Conservation (phyloP, 257 asterid species). For the Echites panduratus region DNA sequence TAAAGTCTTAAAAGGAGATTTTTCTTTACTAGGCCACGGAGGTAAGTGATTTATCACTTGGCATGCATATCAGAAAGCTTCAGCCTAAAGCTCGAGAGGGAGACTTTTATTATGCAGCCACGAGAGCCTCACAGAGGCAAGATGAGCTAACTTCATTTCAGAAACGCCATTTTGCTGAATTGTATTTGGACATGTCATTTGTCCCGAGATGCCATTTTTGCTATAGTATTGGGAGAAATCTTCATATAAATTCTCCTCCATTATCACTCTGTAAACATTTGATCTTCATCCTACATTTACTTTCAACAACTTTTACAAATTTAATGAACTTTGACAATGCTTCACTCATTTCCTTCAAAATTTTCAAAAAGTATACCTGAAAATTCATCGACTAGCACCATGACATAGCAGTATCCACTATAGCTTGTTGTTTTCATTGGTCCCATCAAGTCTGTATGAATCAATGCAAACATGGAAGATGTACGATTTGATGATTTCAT, state of each 20-base stretch:
- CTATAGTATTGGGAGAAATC: neutral
- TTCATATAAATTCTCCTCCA: no score
- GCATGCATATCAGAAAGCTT: constrained; percentile 8
- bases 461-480: neutral
- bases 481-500: constrained; percentile 1
- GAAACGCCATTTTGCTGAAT: constrained; percentile 3
- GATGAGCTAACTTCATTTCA: neutral
- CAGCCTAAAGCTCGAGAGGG: constrained; percentile 15
- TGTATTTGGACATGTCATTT: constrained; percentile 15
- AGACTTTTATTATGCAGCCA: constrained; percentile 17
- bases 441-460: no score
- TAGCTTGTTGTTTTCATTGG: constrained; percentile 20
- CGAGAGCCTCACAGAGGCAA: neutral
- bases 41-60: constrained; percentile 15
- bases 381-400: constrained; percentile 23
- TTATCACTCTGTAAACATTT: constrained; percentile 17
- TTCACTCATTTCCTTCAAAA: constrained; percentile 19
- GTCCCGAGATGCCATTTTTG: neutral
- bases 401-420: constrained; percentile 8
- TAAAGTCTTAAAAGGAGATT: no score
- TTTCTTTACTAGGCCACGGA: no score
- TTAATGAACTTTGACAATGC: constrained; percentile 10
- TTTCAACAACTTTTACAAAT: constrained; percentile 2
- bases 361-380: constrained; percentile 14
- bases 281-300: constrained; percentile 14